Percentiles rank a stretch among this genome's conserved stretches.
Conservation (phyloP, 75 land plant genomes). For the Pseudotsuga menziesii region DNA sequence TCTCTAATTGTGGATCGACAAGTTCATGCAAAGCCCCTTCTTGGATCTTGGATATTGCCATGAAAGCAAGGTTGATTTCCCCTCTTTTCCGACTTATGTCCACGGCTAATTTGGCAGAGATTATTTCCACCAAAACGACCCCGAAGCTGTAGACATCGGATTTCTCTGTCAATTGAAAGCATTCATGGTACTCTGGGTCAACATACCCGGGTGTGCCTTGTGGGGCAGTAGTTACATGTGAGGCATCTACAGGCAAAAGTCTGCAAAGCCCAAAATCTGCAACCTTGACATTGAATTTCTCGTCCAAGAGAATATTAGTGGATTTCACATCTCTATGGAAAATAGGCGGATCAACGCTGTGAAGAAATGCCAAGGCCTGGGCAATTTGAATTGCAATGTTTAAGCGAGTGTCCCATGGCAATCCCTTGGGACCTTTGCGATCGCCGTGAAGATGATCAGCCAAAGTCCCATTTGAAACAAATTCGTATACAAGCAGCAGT, state of each 20-base stretch:
- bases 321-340: constrained; percentile 36
- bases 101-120: constrained; percentile 19
- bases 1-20: background rate
- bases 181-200: constrained; percentile 22
- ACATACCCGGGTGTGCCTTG: constrained; percentile 32
- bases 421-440: background rate
- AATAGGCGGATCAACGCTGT: constrained; percentile 15
- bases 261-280: constrained; percentile 33
- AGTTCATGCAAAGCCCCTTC: background rate
- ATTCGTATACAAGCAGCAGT: constrained; percentile 41
- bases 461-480: constrained; percentile 31
- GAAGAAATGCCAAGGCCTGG: constrained; percentile 22
- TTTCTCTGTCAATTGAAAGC: constrained; percentile 27
- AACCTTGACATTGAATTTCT: constrained; percentile 17
- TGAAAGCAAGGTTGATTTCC: constrained; percentile 10
- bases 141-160: constrained; percentile 37
- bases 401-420: constrained; percentile 21
- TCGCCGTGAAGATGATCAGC: constrained; percentile 25
- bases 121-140: constrained; percentile 25
- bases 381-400: background rate
- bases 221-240: constrained; percentile 26
- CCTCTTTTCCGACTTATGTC: constrained; percentile 6
- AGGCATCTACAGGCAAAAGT: constrained; percentile 2
- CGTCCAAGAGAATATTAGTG: constrained; percentile 25
- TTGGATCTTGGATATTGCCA: constrained; percentile 8